phyloP scores from a whole-genome alignment of 2,329 filamentous ascomycete species.

The Raffaelea deltoideospora region DNA sequence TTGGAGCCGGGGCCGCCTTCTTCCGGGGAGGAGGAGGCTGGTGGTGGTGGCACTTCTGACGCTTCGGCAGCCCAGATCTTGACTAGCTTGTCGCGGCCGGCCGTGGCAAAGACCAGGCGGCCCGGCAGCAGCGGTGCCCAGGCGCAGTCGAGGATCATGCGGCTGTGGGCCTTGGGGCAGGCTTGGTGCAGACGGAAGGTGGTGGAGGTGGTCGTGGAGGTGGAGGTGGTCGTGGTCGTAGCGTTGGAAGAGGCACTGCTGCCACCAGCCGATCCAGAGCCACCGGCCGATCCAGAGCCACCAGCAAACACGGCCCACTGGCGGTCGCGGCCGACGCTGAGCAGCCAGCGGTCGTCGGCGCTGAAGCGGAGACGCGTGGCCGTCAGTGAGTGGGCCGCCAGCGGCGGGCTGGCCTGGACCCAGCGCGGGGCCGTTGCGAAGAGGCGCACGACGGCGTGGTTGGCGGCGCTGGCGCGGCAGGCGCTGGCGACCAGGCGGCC shows the following conservation, averaged over 20 bases:
- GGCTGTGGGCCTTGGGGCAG: slow-evolving; percentile 72
- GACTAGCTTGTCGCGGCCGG: slow-evolving; percentile 75
- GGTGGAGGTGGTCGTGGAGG: no score
- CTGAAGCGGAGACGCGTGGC: slow-evolving; percentile 74
- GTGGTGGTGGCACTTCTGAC: no score
- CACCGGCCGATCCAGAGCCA: no score
- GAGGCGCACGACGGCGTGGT: slow-evolving; percentile 85
- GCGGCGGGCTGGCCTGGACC: slow-evolving; percentile 72
- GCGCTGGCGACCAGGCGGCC: slow-evolving; percentile 71
- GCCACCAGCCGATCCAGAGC: no score
- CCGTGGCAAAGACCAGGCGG: slow-evolving; percentile 57
- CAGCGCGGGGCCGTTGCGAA: slow-evolving; percentile 79
- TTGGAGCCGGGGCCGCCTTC: slow-evolving; percentile 8
- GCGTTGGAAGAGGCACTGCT: no score
- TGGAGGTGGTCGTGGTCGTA: no score
- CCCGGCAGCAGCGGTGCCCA: slow-evolving; percentile 50
- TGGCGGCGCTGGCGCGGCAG: slow-evolving; percentile 80
- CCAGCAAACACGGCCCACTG: slow-evolving; percentile 62
- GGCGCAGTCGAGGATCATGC: slow-evolving; percentile 82
- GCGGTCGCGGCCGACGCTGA: slow-evolving; percentile 82
- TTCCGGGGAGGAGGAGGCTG: no score
- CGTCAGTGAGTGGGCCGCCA: slow-evolving; percentile 77
- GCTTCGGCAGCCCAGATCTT: slow-evolving; percentile 46
- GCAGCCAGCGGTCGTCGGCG: slow-evolving; percentile 44
- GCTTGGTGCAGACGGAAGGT: slow-evolving; percentile 43